Conservation (phyloP, 2,329 filamentous ascomycete genomes). For the Didymella pomorum region DNA sequence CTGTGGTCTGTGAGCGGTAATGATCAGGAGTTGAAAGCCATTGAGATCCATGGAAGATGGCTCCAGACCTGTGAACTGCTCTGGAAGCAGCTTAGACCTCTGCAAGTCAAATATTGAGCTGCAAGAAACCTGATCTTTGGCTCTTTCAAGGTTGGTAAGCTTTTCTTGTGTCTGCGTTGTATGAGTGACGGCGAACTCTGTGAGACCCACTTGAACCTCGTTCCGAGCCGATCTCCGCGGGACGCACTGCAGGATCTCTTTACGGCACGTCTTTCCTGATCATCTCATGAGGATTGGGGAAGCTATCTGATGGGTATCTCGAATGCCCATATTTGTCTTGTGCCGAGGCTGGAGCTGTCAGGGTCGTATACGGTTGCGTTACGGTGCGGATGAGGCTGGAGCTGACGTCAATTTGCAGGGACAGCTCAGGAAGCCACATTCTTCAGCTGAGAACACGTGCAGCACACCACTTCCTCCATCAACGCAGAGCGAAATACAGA, state of each 20-base stretch:
- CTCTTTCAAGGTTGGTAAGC: background rate
- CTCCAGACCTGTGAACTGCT: background rate
- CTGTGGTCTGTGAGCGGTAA: background rate
- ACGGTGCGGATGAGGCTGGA: background rate
- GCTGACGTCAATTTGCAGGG: background rate
- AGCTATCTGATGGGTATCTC: background rate
- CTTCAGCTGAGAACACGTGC: background rate
- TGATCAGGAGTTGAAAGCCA: background rate
- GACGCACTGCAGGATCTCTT: background rate
- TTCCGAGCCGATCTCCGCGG: background rate
- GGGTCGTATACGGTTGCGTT: too few species aligned
- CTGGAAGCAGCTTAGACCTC: background rate
- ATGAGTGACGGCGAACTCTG: background rate
- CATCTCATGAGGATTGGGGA: background rate
- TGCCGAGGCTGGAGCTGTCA: background rate
- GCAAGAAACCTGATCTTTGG: background rate
- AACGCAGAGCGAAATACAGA: background rate
- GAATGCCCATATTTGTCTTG: background rate
- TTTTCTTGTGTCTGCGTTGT: background rate
- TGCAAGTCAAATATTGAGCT: too few species aligned
- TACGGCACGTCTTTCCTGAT: background rate
- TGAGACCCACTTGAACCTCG: background rate
- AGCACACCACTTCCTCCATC: background rate
- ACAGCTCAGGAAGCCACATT: background rate
- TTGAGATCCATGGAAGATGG: background rate